Conservation (phyloP, 108 stramenopile genomes). For the Seminavis robusta region DNA sequence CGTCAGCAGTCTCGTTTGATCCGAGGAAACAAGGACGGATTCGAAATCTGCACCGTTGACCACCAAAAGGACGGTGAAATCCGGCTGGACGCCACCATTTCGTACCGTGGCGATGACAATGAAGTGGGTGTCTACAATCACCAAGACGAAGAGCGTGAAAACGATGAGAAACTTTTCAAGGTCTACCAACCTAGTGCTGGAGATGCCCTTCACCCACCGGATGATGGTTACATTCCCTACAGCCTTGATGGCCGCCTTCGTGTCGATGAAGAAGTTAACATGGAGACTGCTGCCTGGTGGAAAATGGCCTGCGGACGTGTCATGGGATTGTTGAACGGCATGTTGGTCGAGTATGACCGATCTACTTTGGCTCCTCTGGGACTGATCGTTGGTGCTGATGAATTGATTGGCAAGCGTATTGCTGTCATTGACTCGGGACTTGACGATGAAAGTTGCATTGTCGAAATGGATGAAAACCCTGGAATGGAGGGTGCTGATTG, state of each 20-base stretch:
- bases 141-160: slow-evolving; percentile 48
- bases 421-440: slow-evolving; percentile 64
- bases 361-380: slow-evolving; percentile 90
- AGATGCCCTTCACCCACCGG: slow-evolving; percentile 37
- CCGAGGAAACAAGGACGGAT: slow-evolving; percentile 76
- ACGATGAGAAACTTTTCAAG: slow-evolving; percentile 72
- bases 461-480: slow-evolving; percentile 33
- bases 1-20: slow-evolving; percentile 84
- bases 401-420: slow-evolving; percentile 70
- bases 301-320: slow-evolving; percentile 87
- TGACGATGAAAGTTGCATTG: slow-evolving; percentile 11
- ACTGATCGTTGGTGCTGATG: slow-evolving; percentile 81
- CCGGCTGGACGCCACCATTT: slow-evolving; percentile 63
- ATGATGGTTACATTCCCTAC: slow-evolving; percentile 33
- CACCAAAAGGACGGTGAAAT: slow-evolving; percentile 76
- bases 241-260: slow-evolving; percentile 3
- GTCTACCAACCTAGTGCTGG: slow-evolving; percentile 48
- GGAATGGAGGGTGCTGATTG: slow-evolving; percentile 73
- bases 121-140: slow-evolving; percentile 67
- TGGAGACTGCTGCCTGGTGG: slow-evolving; percentile 91
- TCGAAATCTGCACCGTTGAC: slow-evolving; percentile 88
- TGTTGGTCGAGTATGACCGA: slow-evolving; percentile 91
- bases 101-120: slow-evolving; percentile 38
- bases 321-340: slow-evolving; percentile 86
- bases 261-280: slow-evolving; percentile 17